Conservation (phyloP, 306 rosid species). For the Vicia faba region DNA sequence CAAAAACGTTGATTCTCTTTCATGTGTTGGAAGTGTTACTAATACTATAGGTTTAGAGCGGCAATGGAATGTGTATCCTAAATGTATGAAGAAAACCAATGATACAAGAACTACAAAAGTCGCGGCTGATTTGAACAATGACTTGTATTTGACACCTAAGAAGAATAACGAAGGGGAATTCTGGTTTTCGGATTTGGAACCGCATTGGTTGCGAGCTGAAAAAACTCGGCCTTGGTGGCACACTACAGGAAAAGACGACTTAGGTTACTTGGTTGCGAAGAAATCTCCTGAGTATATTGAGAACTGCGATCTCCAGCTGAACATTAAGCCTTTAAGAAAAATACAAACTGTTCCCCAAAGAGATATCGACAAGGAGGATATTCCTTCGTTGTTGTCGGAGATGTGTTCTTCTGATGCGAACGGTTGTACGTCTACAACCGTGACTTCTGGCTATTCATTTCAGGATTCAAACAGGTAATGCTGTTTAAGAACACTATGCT, state of each 20-base stretch:
- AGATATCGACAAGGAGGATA: conserved; percentile 42
- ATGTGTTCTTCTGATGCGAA: conserved; percentile 44
- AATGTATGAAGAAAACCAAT: conserved; percentile 35
- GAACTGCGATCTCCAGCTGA: conserved; percentile 89
- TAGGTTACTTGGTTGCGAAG: conserved; percentile 80
- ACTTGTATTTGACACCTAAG: conserved; percentile 34
- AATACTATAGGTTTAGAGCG: conserved; percentile 39
- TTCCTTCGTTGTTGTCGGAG: conserved; percentile 44
- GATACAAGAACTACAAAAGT: conserved; percentile 37
- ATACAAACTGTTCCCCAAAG: neutral
- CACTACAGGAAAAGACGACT: conserved; percentile 67
- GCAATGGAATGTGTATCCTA: conserved; percentile 40
- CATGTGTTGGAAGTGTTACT: conserved; percentile 30
- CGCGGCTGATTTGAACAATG: conserved; percentile 44
- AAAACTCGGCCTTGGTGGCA: conserved; percentile 85
- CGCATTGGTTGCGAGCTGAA: conserved; percentile 54
- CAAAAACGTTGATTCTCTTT: conserved; percentile 41
- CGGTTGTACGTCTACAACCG: conserved; percentile 45
- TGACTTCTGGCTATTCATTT: conserved; percentile 49
- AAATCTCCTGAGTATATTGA: conserved; percentile 68
- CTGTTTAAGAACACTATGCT: conserved; percentile 1
- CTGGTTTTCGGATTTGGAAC: conserved; percentile 55
- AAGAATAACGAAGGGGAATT: conserved; percentile 53
- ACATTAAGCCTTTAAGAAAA: conserved; percentile 43
- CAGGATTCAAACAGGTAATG: conserved; percentile 58